Evolutionary conservation across 345 rosid species (phyloP).

Genomic region (Capsella bursapastoris): DNA sequence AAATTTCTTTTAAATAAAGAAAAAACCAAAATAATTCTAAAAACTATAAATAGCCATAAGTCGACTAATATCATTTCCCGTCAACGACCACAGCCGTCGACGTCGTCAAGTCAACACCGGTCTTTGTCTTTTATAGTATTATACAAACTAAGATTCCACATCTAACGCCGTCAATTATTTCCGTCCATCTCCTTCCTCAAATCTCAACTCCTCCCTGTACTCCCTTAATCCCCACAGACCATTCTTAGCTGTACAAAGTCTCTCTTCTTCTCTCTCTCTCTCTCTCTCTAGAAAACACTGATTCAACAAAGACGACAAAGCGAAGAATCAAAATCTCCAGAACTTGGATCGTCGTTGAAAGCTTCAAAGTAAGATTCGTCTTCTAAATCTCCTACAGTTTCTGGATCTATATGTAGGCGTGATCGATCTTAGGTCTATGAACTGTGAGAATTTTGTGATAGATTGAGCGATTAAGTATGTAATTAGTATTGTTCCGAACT

Average conservation of each 20-base stretch:
- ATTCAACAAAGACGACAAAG: slow-evolving; percentile 21
- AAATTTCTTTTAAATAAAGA: too few species aligned
- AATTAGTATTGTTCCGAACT: not conserved
- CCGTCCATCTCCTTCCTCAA: slow-evolving; percentile 35
- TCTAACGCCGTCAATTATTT: slow-evolving; percentile 42
- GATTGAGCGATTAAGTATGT: slow-evolving; percentile 3
- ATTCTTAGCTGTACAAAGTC: slow-evolving; percentile 46
- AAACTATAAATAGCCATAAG: not conserved
- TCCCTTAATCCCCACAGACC: slow-evolving; percentile 23
- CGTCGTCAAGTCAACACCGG: slow-evolving; percentile 18
- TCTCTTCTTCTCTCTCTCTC: slow-evolving; percentile 14
- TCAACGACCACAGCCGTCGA: slow-evolving; percentile 25
- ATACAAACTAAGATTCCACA: slow-evolving; percentile 3
- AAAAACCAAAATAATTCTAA: too few species aligned
- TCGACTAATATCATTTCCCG: not conserved
- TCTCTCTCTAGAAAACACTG: slow-evolving; percentile 14
- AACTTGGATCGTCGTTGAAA: slow-evolving; percentile 20
- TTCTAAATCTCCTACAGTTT: slow-evolving; percentile 9
- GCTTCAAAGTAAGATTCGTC: not conserved
- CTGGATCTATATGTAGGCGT: slow-evolving; percentile 32
- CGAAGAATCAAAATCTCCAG: slow-evolving; percentile 7
- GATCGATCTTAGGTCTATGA: not conserved
- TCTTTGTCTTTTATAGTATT: not conserved
- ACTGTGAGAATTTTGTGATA: not conserved
- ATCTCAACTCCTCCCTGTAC: slow-evolving; percentile 9